Evolutionary conservation across 1,284 basidiomycete genomes (phyloP), one percentile per base, ranked within the genome.

Genomic region (Pyrrhoderma noxium): DNA sequence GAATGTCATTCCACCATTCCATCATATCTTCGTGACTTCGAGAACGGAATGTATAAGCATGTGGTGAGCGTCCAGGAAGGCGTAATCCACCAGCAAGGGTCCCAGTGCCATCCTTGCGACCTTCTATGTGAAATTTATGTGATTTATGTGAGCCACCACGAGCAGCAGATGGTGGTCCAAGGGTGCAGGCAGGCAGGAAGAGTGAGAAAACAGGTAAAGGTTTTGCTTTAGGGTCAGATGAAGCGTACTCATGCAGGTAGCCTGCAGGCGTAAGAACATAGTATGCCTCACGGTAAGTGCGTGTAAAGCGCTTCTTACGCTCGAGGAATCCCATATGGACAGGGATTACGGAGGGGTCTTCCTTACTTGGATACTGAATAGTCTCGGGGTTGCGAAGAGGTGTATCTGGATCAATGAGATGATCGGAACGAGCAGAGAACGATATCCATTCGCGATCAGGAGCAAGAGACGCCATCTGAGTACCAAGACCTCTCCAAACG

Each of bases 1-100:
- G 77, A 51, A 96, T 77, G 67, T 98, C 96, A 68, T 98, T 98
- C 95, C 96, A 99, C 89, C 96, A 97, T 71, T 98, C 95, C 92
- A 98, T 94, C 90, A 98, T 93, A 64, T 97, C 95, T 59, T 98
- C 94, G 63, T 91, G 83, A 59, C 82, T 87, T 57, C 94, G 76
- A 41, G 89, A 81, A 47, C 93, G 81, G 79, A 99, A 98, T 43
- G 85, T 92, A 83, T 90, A 98, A 21, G 91, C 91, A 60, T 82
- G 79, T 55, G 77, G 70, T 53, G 74, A 62, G 42, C 75, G 67
- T 49, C 68, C 59, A 46, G 69, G 65, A 36, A 71, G 57, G 47
- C 63, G 61, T 16, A 67, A 65, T 53, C 64, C 51, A 56, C 66
- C 58, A 62, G 80, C 79, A 0, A 72, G 74, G 22, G 76, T 71